Conservation (phyloP, 768 basidiomycete species). For the Paxillus rubicundulus region DNA sequence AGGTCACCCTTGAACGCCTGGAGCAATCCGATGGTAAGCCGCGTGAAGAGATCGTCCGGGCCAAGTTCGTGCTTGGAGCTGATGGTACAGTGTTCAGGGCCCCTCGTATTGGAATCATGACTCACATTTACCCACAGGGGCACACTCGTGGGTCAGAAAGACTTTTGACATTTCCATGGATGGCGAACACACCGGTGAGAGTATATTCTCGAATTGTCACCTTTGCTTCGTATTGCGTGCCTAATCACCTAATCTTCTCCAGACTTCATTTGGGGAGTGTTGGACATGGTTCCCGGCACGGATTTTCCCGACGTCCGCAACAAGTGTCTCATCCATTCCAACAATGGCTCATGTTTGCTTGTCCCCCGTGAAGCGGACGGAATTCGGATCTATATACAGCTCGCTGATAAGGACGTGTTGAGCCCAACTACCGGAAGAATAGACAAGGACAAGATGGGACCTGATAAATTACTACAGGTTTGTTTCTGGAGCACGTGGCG, state of each 20-base stretch:
- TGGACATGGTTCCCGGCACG: conserved; percentile 46
- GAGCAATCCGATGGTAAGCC: conserved; percentile 31
- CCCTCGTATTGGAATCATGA: not conserved
- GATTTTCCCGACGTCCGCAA: conserved; percentile 56
- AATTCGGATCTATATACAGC: conserved; percentile 52
- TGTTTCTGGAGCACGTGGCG: not conserved
- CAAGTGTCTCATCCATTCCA: conserved; percentile 48
- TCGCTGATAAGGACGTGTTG: conserved; percentile 39
- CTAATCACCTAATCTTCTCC: conserved; percentile 17
- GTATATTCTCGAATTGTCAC: not conserved
- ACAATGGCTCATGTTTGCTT: conserved; percentile 47
- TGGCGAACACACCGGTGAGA: conserved; percentile 59
- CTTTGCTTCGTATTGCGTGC: not conserved
- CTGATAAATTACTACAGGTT: conserved; percentile 41
- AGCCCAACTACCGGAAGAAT: conserved; percentile 40
- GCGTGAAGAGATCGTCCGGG: conserved; percentile 55
- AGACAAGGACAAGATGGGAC: conserved; percentile 38
- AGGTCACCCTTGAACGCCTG: conserved; percentile 22
- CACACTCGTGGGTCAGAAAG: conserved; percentile 83
- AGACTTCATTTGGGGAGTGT: conserved; percentile 45
- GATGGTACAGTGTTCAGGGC: conserved; percentile 48
- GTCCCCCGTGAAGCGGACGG: conserved; percentile 50
- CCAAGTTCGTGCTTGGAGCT: conserved; percentile 74
- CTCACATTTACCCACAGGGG: conserved; percentile 43
- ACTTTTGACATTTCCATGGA: conserved; percentile 64